A percentile compares a stretch with the other conserved stretches of the same genome.
phyloP scores from a whole-genome alignment of 257 asterid genomes.

The Cinchona pubescens region DNA sequence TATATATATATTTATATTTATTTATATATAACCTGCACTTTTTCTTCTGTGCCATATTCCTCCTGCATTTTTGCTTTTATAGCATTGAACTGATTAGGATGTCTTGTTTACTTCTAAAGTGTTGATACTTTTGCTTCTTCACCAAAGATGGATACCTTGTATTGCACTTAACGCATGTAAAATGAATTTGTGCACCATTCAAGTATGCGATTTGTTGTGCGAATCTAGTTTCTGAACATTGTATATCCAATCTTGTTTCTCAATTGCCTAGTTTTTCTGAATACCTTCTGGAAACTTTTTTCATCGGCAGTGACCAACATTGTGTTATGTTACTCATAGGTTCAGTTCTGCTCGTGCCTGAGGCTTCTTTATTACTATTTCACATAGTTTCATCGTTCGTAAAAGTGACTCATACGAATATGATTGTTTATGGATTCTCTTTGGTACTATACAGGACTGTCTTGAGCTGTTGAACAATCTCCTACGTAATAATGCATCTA shows the following conservation, averaged over 20 bases:
- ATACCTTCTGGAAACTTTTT: neutral
- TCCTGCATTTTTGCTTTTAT: neutral
- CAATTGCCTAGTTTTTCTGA: neutral
- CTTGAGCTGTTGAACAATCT: slow-evolving; percentile 89
- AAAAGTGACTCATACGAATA: neutral
- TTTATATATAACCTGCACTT: neutral
- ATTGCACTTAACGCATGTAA: neutral
- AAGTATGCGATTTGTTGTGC: no score
- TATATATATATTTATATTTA: neutral
- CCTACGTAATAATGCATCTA: slow-evolving; percentile 75
- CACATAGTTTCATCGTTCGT: neutral
- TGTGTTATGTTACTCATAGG: neutral
- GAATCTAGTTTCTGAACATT: no score
- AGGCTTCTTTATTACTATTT: neutral
- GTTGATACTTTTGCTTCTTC: neutral
- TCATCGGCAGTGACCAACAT: neutral
- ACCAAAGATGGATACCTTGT: neutral
- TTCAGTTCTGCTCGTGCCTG: neutral
- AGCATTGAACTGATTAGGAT: neutral
- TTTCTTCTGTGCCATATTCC: neutral
- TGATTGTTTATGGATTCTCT: slow-evolving; percentile 6
- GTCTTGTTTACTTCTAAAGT: neutral
- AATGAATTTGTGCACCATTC: neutral
- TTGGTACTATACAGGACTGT: slow-evolving; percentile 68
- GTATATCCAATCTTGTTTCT: no score